Conservation (phyloP, 148 eudicot species). For the Gaultheria prostrata region DNA sequence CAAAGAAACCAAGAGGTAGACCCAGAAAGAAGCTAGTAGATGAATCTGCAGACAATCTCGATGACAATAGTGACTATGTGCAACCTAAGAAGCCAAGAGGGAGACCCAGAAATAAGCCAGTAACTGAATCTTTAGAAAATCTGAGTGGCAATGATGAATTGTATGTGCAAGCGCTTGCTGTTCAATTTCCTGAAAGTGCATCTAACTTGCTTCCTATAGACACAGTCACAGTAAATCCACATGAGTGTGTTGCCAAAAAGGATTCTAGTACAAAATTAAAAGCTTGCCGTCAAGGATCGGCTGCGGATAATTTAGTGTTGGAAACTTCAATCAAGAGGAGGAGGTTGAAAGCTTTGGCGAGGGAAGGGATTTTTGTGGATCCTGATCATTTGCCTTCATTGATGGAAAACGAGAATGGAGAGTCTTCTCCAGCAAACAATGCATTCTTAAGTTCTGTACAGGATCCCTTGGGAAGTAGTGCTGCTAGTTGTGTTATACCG, state of each 20-base stretch:
- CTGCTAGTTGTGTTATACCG: conserved; percentile 29
- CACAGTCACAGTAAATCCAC: conserved; percentile 13
- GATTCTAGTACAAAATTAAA: conserved; percentile 14
- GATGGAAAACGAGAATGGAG: conserved; percentile 23
- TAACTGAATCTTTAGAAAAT: conserved; percentile 12
- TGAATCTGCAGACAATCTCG: conserved; percentile 13
- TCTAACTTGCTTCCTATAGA: conserved; percentile 23
- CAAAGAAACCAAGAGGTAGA: conserved; percentile 21
- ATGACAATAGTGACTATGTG: conserved; percentile 19
- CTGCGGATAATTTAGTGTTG: conserved; percentile 17
- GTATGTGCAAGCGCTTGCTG: conserved; percentile 29
- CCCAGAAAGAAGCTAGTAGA: conserved; percentile 22
- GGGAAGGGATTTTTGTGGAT: conserved; percentile 11
- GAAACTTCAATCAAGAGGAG: conserved; percentile 17
- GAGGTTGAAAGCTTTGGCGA: conserved; percentile 29
- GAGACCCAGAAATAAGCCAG: conserved; percentile 20
- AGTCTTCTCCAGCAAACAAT: conserved; percentile 19
- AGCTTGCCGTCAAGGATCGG: conserved; percentile 12
- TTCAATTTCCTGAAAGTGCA: conserved; percentile 30
- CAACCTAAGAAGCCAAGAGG: conserved; percentile 19
- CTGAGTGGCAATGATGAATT: conserved; percentile 19
- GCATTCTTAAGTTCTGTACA: conserved; percentile 14
- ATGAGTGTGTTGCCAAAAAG: conserved; percentile 19
- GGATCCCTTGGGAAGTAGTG: conserved; percentile 26
- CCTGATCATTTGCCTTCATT: conserved; percentile 16